Evolutionary conservation across 2,329 filamentous ascomycete genomes (phyloP), one percentile per base, ranked within the genome.

Genomic region (Tothia fuscella): DNA sequence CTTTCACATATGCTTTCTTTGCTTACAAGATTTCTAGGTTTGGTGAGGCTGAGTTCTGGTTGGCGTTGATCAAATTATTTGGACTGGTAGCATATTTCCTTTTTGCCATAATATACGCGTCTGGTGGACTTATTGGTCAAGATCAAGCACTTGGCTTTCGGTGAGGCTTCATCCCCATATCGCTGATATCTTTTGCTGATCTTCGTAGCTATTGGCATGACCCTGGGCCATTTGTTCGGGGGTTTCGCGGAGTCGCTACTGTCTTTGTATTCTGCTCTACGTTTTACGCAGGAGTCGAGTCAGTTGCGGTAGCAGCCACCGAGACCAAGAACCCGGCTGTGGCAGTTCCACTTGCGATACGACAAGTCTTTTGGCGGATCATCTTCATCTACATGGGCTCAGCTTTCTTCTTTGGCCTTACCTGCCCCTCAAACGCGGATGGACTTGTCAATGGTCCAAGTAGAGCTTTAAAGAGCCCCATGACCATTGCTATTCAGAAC

Each of bases 401-500:
- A 10, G 25, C 34, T 21, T 38, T 44, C 42, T 44, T 47, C 17
- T 32, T 47, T 25, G 38, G 43, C 25, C 33, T 47, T 3, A 80
- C 80, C 0, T 82, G 81, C 49, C 80, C 81, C 0, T 76, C 78
- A 46, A 75, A 86, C 48, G 75, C 78, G 1, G 61, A 69, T 3
- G 73, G 71, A 1, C 68, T 88, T 1, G 66, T 82, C 30, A 75
- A 74, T 21, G 74, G 73, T 3, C 58, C 57, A 3, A 76, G 72
- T 42, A 73, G 78, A 44, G 78, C 80, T 0, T 66, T 85, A 20
- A 72, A 80, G 58, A 82, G 76, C 16, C 80, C 80, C 1, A 81
- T 85, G 71, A 85, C 80, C 0, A 73, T 85, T 46, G 80, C 80
- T 1, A 73, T 88, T 34, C 74, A 80, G 47, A 83, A 75, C 45